These are phyloP conservation scores for Spirogloea muscicola DNA, from an alignment of 139 green algal genomes.

Conservation along the genomic window DNA sequence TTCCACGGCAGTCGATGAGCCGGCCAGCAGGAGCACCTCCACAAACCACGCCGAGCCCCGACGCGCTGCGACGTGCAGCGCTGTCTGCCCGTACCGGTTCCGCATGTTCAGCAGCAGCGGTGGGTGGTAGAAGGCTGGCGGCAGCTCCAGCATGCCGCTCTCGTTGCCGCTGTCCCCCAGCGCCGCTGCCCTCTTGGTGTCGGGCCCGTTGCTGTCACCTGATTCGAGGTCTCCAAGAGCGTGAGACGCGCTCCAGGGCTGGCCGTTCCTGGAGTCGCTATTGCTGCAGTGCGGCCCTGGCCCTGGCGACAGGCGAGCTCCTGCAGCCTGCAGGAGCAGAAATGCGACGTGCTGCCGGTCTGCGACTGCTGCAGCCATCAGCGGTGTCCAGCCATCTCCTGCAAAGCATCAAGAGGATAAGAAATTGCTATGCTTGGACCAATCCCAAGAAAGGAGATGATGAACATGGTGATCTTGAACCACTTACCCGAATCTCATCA, in stretches of 20 bases:
- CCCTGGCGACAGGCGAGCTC: too few species aligned
- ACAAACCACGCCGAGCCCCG: constrained; percentile 56
- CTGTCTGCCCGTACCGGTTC: constrained; percentile 70
- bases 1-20: background rate
- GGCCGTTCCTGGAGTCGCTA: too few species aligned
- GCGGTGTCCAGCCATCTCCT: constrained; percentile 79
- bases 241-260: too few species aligned
- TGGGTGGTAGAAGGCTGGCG: too few species aligned
- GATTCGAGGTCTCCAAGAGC: background rate
- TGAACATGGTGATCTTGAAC: background rate
- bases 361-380: constrained; percentile 80
- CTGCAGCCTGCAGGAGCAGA: constrained; percentile 60
- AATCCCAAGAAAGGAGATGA: background rate
- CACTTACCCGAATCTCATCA: background rate
- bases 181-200: background rate
- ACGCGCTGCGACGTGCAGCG: constrained; percentile 72
- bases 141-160: constrained; percentile 26
- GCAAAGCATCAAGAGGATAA: constrained; percentile 19
- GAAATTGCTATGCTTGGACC: background rate
- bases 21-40: background rate
- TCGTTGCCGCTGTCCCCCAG: too few species aligned
- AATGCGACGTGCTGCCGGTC: constrained; percentile 47
- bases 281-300: too few species aligned
- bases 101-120: constrained; percentile 44
- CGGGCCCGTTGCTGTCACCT: background rate